Base-by-base conservation (phyloP, 2,329 filamentous ascomycete species). In the Fusarium sp. region DNA sequence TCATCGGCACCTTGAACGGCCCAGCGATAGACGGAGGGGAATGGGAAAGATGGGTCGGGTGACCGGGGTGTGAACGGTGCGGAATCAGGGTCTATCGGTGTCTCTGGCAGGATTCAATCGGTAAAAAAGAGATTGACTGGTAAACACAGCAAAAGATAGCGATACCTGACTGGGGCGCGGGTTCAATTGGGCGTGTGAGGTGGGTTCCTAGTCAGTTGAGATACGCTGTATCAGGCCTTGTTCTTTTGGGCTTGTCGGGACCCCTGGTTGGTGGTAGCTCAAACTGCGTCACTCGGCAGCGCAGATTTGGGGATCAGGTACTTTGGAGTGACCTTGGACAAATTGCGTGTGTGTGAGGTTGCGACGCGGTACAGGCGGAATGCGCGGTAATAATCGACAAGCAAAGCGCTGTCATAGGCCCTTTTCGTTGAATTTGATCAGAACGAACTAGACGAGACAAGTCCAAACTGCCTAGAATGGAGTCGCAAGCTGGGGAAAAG, bases 41-140 rank as follows among this genome's bases (percentile, higher is more conserved):
- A 72, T 65, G 68, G 45, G 52, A 74, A 80, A 73, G 74, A 77
- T 76, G 74, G 77, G 79, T 79, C 79, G 72, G 78, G 70, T 81
- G 79, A 78, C 75, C 61, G 74, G 75, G 74, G 75, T 62, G 66
- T 70, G 62, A 59, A 56, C 54, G 67, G 63, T 66, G 48, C 63
- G 57, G 63, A 75, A 71, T 76, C 72, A 78, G 74, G 75, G 73
- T 72, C 76, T 69, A 55, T 44, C 51, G 41, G 49, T 31, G 65
- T 55, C 45, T 73, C 52, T 66, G 59, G 58, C 49, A 71, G 55
- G 66, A 66, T 57, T 70, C 58, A 69, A 65, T 69, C 11, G 65
- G 49, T 52, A 49, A 49, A 49, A 47, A 61, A 55, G 39, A 59
- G 42, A 33, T 22, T 54, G 59, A 42, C 44, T 54, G 67, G 66